Evolutionary conservation across 257 asterid species (phyloP).

Genomic region (Salvia hispanica): DNA sequence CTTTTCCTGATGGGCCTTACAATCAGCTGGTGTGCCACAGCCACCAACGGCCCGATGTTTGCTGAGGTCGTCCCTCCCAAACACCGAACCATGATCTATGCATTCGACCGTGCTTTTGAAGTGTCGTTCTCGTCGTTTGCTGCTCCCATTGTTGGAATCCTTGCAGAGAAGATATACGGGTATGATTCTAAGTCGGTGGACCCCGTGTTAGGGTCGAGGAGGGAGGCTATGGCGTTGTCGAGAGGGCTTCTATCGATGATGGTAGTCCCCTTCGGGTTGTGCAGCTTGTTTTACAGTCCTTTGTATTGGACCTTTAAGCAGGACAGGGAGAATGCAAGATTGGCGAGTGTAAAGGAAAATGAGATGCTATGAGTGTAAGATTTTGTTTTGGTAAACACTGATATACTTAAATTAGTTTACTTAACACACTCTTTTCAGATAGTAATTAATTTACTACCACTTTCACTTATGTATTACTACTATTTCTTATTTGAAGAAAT

Average conservation of each 20-base stretch:
- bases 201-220: conserved; percentile 66
- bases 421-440: too few relatives aligned
- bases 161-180: conserved; percentile 80
- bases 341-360: conserved; percentile 61
- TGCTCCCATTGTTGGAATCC: conserved; percentile 90
- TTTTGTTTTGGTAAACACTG: too few relatives aligned
- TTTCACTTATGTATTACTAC: too few relatives aligned
- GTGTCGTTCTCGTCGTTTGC: conserved; percentile 92
- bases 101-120: conserved; percentile 91
- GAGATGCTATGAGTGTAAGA: conserved; percentile 59
- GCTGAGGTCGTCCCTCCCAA: conserved; percentile 95
- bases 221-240: conserved; percentile 81
- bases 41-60: conserved; percentile 90
- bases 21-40: conserved; percentile 94
- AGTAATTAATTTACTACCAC: too few relatives aligned
- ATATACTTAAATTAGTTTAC: too few relatives aligned
- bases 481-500: too few relatives aligned
- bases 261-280: conserved; percentile 88
- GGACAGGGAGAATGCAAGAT: conserved; percentile 77
- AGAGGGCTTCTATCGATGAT: conserved; percentile 87
- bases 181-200: conserved; percentile 78
- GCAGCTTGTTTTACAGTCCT: conserved; percentile 86
- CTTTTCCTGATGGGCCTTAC: conserved; percentile 85
- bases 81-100: conserved; percentile 94
- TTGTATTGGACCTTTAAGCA: conserved; percentile 83